phyloP scores from a whole-genome alignment of 331 rosid species.

The Malus hybrid region DNA sequence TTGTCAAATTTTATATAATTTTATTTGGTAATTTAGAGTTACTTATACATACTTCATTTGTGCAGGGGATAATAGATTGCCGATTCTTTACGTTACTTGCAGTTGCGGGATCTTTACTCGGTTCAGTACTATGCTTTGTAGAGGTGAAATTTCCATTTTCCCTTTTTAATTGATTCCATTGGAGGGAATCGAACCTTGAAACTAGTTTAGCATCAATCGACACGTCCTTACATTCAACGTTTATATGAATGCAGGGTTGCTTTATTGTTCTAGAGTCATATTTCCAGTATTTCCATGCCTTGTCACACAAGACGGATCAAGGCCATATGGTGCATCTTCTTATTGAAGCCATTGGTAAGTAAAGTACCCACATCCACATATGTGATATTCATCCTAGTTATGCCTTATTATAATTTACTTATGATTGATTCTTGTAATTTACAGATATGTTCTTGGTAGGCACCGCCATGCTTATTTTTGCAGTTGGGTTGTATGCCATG shows the following conservation, averaged over 20 bases:
- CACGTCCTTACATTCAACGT: background rate
- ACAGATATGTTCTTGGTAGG: slow-evolving; percentile 86
- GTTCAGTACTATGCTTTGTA: slow-evolving; percentile 64
- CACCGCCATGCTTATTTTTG: slow-evolving; percentile 67
- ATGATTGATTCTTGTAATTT: background rate
- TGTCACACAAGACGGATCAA: slow-evolving; percentile 47
- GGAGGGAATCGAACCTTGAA: background rate
- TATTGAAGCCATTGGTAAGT: slow-evolving; percentile 73
- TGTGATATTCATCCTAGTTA: no score
- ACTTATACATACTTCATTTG: background rate
- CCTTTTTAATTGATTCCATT: background rate
- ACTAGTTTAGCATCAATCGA: background rate
- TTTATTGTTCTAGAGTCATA: slow-evolving; percentile 50
- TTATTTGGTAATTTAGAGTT: background rate
- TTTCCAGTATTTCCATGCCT: slow-evolving; percentile 37
- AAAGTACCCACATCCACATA: no score
- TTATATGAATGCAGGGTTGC: slow-evolving; percentile 50
- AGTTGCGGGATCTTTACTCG: slow-evolving; percentile 70
- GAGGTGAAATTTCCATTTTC: slow-evolving; percentile 33
- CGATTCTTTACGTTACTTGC: slow-evolving; percentile 76
- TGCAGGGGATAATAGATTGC: slow-evolving; percentile 71
- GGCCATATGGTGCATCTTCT: slow-evolving; percentile 55
- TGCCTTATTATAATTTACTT: no score
- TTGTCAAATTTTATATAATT: background rate
- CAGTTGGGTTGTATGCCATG: slow-evolving; percentile 61